Evolutionary conservation across 192 early-diverging fungal species (phyloP).

Genomic region (Entomortierella parvispora): DNA sequence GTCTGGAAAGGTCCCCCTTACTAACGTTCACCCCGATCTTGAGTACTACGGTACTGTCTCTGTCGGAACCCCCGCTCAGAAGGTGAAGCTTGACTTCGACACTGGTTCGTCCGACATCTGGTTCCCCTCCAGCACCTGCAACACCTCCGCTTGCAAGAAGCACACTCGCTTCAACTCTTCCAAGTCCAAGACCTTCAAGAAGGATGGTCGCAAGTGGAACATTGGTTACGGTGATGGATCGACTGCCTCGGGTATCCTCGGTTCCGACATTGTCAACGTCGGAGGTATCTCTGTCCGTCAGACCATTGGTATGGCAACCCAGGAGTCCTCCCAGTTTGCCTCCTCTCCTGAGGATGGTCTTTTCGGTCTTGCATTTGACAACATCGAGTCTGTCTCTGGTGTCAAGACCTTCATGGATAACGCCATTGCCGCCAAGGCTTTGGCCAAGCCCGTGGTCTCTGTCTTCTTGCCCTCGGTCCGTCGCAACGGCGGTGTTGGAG

Average conservation of each 20-base stretch:
- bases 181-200: constrained; percentile 62
- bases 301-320: constrained; percentile 68
- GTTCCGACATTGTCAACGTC: constrained; percentile 66
- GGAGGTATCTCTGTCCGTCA: constrained; percentile 70
- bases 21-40: constrained; percentile 50
- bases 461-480: constrained; percentile 63
- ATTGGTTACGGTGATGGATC: constrained; percentile 77
- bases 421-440: constrained; percentile 60
- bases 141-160: constrained; percentile 50
- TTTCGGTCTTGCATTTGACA: constrained; percentile 70
- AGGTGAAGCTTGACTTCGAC: constrained; percentile 67
- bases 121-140: constrained; percentile 63
- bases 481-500: constrained; percentile 8
- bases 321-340: constrained; percentile 62
- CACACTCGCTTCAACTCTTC: constrained; percentile 59
- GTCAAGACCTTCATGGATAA: constrained; percentile 66
- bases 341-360: constrained; percentile 69
- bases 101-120: constrained; percentile 72
- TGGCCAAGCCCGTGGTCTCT: constrained; percentile 66
- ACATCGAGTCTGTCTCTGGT: constrained; percentile 51
- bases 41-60: constrained; percentile 72
- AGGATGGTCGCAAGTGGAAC: constrained; percentile 66
- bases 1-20: constrained; percentile 33
- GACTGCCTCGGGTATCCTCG: constrained; percentile 52
- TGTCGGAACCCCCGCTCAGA: constrained; percentile 70